phyloP scores from a whole-genome alignment of 805 yeast species.

The Starmerella bombi region DNA sequence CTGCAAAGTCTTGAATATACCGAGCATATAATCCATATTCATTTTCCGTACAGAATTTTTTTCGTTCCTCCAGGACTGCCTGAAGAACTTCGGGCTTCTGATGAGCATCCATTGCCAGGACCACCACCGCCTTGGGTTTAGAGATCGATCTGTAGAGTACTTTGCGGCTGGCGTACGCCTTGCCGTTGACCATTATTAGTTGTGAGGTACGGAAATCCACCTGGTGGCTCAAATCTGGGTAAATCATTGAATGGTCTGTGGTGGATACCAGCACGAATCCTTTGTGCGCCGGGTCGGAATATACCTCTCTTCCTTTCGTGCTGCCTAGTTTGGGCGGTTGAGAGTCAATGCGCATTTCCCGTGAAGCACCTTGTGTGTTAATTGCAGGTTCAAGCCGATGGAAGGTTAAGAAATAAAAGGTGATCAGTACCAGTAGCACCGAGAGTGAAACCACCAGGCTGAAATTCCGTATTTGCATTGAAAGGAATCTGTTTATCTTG shows the following conservation, averaged over 20 bases:
- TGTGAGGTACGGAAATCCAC: constrained; percentile 23
- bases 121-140: constrained; percentile 41
- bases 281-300: background rate
- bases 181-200: constrained; percentile 19
- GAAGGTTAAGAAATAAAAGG: no score
- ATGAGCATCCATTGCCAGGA: constrained; percentile 66
- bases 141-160: constrained; percentile 12
- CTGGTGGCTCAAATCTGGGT: constrained; percentile 21
- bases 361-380: no score
- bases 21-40: constrained; percentile 66
- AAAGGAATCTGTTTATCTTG: no score
- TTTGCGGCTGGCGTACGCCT: constrained; percentile 19
- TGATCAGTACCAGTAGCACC: no score
- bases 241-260: constrained; percentile 13
- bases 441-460: no score
- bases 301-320: background rate
- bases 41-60: constrained; percentile 64
- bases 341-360: no score
- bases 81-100: constrained; percentile 45
- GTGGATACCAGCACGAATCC: background rate
- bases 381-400: no score
- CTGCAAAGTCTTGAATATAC: constrained; percentile 65
- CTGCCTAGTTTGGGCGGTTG: no score
- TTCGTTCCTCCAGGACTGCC: constrained; percentile 63
- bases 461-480: no score